Evolutionary conservation across 441 rosid genomes (phyloP), one percentile per base, ranked within the genome.

Genomic region (Pelargonium australe): DNA sequence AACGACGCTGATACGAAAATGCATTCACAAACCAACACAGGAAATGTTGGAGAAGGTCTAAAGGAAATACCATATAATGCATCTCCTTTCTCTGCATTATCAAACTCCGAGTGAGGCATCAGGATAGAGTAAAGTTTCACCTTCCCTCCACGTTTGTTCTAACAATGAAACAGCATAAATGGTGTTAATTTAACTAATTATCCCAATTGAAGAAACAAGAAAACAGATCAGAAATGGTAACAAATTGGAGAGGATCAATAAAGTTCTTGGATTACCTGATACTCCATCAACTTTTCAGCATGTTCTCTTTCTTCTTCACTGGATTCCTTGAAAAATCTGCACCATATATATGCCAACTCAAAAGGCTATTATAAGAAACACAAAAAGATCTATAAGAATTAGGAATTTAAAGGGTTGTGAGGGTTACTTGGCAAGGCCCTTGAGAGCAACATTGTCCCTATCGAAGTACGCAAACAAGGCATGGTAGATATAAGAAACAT

Each of bases 231-330:
- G 44, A 41, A 2, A 1, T 41, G 44, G 44, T 41, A 41, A 41
- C 44, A 41, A 41, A 41, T 41, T 41, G 11, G 44, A 8, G 11
- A 41, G 44, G 10, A 41, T 41, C 44, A 41, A 41, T 11, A 8
- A 31, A 31, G 28, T 5, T 31, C 37, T 31, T 31, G 37, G 37
- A 31, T 55, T 55, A 91, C 98, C 98, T 95, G 99, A 78, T 90
- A 95, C 69, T 90, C 79, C 97, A 92, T 95, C 40, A 92, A 77
- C 80, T 87, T 86, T 72, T 95, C 98, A 10, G 97, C 97, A 72
- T 95, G 99, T 6, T 80, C 90, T 75, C 98, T 92, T 81, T 95
- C 99, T 72, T 95, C 99, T 66, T 83, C 90, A 72, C 99, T 95
- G 0, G 98, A 90, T 34, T 92, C 98, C 86, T 89, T 89, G 84